Percentiles rank a stretch among this genome's conserved stretches.
Conservation (phyloP, 2,329 filamentous ascomycete genomes). For the Fusarium acutatum region DNA sequence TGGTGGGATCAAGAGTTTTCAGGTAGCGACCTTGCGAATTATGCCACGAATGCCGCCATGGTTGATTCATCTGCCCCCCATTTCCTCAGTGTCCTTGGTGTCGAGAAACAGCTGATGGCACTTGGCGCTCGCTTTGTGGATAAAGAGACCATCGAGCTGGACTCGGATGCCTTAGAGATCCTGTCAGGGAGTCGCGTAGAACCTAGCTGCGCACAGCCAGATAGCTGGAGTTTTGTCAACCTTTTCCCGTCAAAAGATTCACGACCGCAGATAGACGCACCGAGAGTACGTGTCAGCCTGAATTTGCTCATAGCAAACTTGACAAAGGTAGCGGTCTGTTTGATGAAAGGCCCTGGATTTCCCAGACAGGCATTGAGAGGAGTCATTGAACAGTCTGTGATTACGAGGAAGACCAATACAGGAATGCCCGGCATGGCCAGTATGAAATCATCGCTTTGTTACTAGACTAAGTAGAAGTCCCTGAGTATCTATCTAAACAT, state of each 20-base stretch:
- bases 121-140: not conserved
- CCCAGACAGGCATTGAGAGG: not conserved
- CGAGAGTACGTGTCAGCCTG: not conserved
- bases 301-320: not conserved
- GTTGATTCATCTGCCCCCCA: not conserved
- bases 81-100: not conserved
- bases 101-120: not conserved
- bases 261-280: not conserved
- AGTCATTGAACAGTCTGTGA: not conserved
- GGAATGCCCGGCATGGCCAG: not conserved
- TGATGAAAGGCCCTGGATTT: not conserved
- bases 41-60: not conserved
- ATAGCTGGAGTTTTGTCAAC: conserved; percentile 3
- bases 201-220: not conserved
- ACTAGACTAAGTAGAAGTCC: not conserved
- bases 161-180: not conserved
- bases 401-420: not conserved
- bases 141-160: not conserved
- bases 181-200: not conserved
- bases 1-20: not conserved
- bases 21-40: not conserved
- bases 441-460: not conserved
- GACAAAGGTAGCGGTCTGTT: not conserved
- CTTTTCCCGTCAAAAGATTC: not conserved
- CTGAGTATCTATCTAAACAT: not conserved